Base-by-base conservation (phyloP, 495 filamentous ascomycete species). In the Aspergillus carlsbadensis region DNA sequence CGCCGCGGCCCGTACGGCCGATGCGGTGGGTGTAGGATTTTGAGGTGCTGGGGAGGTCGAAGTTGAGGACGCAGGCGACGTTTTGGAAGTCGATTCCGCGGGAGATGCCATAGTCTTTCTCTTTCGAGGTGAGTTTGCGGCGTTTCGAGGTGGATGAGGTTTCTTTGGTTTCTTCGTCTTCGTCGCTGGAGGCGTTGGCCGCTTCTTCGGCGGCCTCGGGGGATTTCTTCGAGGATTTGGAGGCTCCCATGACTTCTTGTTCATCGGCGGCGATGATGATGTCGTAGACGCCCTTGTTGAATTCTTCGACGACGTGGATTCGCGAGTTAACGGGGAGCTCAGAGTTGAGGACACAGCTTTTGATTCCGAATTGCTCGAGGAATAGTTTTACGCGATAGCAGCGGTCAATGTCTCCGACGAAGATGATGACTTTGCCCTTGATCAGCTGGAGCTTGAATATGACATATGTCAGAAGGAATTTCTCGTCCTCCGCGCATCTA, bases 191-290 rank as follows among this genome's bases (percentile, higher is more conserved):
- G 17, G 59, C 64, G 6, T 66, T 57, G 46, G 62, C 69, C 29
- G 70, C 70, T 15, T 67, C 67, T 21, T 70, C 64, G 2, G 61
- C 56, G n/a, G 56, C 56, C 7, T 66, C 67, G 31, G 61, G 59
- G 10, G 60, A 56, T 21, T 54, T 54, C n/a, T 48, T 53, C 6
- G 56, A 58, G 14, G 58, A 66, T 48, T 66, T 80, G 69, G 61
- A 79, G 65, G 65, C 56, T 3, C 89, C 89, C 51, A 96, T 65
- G 5, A 95, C 79, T 67, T 96, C 92, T 65, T 89, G 86, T 68
- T 98, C 94, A 66, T 98, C 94, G 0, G 90, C 89, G 5, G 94
- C 94, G 63, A 99, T 92, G 55, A 99, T 91, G 57, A 98, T 96
- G 59, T 98, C 93, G 74, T 98, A 99, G 20, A 94, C 82, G 37